Evolutionary conservation across 2,329 filamentous ascomycete species (phyloP).

Genomic region (Ophiosphaerella korrae): DNA sequence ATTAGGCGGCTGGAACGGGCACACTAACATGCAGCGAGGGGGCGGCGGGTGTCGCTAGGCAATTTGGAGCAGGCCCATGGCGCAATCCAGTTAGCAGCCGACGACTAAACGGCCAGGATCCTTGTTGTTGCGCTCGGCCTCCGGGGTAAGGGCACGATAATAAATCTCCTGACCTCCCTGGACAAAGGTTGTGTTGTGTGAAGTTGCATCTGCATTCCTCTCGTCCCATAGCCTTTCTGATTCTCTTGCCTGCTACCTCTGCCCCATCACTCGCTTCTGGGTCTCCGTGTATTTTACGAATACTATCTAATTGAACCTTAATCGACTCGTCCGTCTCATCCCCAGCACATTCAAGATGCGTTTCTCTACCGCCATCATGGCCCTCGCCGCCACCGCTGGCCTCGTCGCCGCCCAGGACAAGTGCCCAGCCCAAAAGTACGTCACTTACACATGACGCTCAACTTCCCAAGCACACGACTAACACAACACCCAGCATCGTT

Average conservation of each 20-base stretch:
- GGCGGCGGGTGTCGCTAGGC: not conserved
- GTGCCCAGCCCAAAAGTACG: constrained; percentile 48
- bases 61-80: no score
- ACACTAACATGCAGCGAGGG: not conserved
- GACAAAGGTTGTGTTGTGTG: not conserved
- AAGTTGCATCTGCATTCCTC: constrained; percentile 2
- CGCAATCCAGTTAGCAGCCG: not conserved
- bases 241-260: not conserved
- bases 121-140: not conserved
- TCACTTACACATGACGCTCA: not conserved
- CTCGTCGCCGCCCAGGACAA: constrained; percentile 49
- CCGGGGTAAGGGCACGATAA: constrained; percentile 5
- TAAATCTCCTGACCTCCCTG: constrained; percentile 3
- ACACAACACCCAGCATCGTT: constrained; percentile 52
- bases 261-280: constrained; percentile 13
- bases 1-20: constrained; percentile 8
- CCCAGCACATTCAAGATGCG: constrained; percentile 24
- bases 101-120: not conserved
- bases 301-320: not conserved
- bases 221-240: not conserved
- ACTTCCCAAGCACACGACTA: not conserved
- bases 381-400: constrained; percentile 41
- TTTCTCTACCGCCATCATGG: constrained; percentile 31
- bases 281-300: not conserved
- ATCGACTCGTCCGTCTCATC: not conserved